A percentile compares a stretch with the other conserved stretches of the same genome.
Conservation (phyloP, 192 early-diverging fungal genomes). For the Funneliformis geosporum region DNA sequence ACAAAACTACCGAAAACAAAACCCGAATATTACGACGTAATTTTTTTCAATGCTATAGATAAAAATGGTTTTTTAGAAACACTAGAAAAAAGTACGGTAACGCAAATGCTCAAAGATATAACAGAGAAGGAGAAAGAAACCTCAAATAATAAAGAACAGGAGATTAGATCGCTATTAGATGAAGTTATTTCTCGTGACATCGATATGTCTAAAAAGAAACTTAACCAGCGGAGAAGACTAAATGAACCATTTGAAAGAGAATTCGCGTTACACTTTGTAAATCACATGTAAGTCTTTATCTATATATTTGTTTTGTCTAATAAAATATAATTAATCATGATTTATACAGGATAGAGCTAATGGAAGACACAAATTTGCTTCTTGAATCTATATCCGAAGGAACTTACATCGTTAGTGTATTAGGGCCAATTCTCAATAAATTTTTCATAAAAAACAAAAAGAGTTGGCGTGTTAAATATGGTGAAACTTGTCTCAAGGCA, state of each 20-base stretch:
- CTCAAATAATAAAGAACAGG: constrained; percentile 4
- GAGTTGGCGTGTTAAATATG: constrained; percentile 7
- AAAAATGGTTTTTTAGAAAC: constrained; percentile 20
- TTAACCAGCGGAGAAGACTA: not conserved
- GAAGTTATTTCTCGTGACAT: constrained; percentile 16
- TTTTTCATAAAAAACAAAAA: constrained; percentile 26
- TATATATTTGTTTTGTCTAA: constrained; percentile 8
- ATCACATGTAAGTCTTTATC: constrained; percentile 23
- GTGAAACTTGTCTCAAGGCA: constrained; percentile 23
- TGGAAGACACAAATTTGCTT: constrained; percentile 15
- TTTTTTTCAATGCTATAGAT: constrained; percentile 15
- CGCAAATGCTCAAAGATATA: constrained; percentile 16
- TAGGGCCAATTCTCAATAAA: constrained; percentile 3
- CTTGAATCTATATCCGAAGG: constrained; percentile 6
- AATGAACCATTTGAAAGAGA: not conserved
- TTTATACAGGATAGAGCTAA: constrained; percentile 23
- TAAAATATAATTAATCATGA: not conserved
- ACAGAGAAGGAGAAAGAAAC: constrained; percentile 7
- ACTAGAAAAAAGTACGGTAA: constrained; percentile 4
- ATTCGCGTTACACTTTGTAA: constrained; percentile 2
- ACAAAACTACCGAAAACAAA: constrained; percentile 16
- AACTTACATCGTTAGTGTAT: constrained; percentile 6
- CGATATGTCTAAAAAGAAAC: constrained; percentile 8
- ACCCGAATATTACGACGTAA: not conserved
- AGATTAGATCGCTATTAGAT: constrained; percentile 14